A percentile compares a stretch with the other conserved stretches of the same genome.
phyloP scores from a whole-genome alignment of 176 grass and related monocot species.

The Ensete glaucum region DNA sequence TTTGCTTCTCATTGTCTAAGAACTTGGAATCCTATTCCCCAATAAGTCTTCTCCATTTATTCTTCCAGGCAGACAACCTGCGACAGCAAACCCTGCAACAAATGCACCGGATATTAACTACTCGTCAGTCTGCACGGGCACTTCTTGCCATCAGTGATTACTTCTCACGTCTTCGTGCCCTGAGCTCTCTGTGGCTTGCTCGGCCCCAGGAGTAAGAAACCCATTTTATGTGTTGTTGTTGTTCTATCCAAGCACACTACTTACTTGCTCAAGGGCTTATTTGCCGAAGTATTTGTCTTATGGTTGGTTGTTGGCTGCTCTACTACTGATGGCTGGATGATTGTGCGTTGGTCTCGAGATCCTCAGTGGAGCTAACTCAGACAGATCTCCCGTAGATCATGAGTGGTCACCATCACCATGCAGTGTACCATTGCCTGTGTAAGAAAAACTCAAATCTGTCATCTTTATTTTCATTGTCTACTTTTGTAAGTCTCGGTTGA shows the following conservation, averaged over 20 bases:
- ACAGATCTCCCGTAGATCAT: background rate
- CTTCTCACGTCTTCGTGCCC: conserved; percentile 31
- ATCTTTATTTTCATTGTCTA: no score
- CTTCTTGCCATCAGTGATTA: conserved; percentile 43
- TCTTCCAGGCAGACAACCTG: conserved; percentile 42
- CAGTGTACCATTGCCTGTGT: background rate
- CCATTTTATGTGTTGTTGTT: background rate
- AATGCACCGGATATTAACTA: conserved; percentile 35
- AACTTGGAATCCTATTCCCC: background rate
- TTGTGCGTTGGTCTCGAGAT: background rate
- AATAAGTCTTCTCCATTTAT: background rate
- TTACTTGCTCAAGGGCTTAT: background rate
- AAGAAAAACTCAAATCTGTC: no score
- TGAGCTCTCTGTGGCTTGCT: conserved; percentile 47
- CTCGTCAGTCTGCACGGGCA: conserved; percentile 37
- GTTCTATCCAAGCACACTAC: background rate
- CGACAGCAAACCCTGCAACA: conserved; percentile 34
- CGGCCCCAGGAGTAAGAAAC: conserved; percentile 29
- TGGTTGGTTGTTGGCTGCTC: background rate
- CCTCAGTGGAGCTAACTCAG: background rate
- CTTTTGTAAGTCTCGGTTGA: no score
- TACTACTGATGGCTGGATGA: background rate
- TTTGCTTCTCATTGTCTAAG: no score
- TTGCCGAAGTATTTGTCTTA: background rate
- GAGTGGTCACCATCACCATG: background rate